Evolutionary conservation across 306 rosid species (phyloP).

Genomic region (Luffa aegyptiaca): DNA sequence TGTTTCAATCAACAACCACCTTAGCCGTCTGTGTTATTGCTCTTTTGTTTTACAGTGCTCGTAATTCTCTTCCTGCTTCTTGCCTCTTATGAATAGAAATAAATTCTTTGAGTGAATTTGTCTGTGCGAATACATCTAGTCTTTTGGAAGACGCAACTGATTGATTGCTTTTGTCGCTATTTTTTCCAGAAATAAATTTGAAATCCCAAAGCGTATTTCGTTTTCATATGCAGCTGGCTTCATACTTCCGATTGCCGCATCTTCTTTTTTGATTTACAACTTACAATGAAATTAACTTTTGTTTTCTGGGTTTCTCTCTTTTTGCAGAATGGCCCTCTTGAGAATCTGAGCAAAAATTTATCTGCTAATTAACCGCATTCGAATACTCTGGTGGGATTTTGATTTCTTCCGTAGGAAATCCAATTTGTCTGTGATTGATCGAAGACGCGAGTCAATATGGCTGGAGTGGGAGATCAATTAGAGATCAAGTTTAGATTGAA

Average conservation of each 20-base stretch:
- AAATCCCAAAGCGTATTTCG: background rate
- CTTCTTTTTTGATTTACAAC: background rate
- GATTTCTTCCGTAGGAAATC: background rate
- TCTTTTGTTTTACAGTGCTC: background rate
- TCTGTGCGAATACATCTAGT: background rate
- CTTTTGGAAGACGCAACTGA: background rate
- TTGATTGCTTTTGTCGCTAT: background rate
- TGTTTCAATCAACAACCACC: background rate
- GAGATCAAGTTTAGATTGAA: conserved; percentile 78
- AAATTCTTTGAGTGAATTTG: background rate
- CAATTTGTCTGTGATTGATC: background rate
- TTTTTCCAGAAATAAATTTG: background rate
- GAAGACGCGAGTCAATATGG: conserved; percentile 29
- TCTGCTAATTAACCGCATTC: background rate
- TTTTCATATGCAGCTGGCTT: background rate
- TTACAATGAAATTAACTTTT: background rate
- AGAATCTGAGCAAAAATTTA: background rate
- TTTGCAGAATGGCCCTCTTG: background rate
- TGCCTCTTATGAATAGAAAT: background rate
- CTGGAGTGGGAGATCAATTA: conserved; percentile 59
- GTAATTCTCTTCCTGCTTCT: background rate
- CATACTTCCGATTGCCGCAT: background rate
- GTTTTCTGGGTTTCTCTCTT: conserved; percentile 1
- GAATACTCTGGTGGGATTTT: background rate
- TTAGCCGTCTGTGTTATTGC: background rate